Percentiles rank a stretch among this genome's conserved stretches.
phyloP scores from a whole-genome alignment of 2,329 filamentous ascomycete genomes.

The Penicillium sp. region DNA sequence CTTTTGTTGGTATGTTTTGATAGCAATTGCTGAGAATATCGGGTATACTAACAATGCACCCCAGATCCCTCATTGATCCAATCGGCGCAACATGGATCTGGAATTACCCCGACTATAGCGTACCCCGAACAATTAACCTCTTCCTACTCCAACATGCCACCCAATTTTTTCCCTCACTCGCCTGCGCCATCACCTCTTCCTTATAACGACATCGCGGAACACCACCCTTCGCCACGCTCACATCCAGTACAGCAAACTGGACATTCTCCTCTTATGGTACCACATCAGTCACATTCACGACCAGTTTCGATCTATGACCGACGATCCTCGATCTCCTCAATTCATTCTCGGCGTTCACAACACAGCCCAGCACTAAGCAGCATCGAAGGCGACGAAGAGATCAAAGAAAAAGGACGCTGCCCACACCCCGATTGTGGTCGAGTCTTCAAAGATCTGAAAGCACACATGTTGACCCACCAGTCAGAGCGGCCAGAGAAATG shows the following conservation, averaged over 20 bases:
- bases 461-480: slow-evolving; percentile 92
- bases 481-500: slow-evolving; percentile 91
- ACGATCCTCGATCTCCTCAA: slow-evolving; percentile 68
- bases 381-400: slow-evolving; percentile 62
- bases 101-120: slow-evolving; percentile 33
- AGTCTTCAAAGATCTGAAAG: slow-evolving; percentile 86
- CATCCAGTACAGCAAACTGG: slow-evolving; percentile 22
- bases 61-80: slow-evolving; percentile 61
- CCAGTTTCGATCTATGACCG: slow-evolving; percentile 50
- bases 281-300: slow-evolving; percentile 56
- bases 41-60: slow-evolving; percentile 1
- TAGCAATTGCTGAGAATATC: background rate
- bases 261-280: slow-evolving; percentile 65
- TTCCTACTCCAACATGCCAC: slow-evolving; percentile 27
- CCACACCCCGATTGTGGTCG: slow-evolving; percentile 81
- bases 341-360: slow-evolving; percentile 63
- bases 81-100: slow-evolving; percentile 41
- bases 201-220: slow-evolving; percentile 31
- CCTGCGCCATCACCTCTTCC: slow-evolving; percentile 38
- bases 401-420: slow-evolving; percentile 66
- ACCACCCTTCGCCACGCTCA: slow-evolving; percentile 27
- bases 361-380: slow-evolving; percentile 60
- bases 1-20: slow-evolving; percentile 34
- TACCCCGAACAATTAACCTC: slow-evolving; percentile 36
- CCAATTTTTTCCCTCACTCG: slow-evolving; percentile 35